Evolutionary conservation across 805 yeast genomes (phyloP), one percentile per base, ranked within the genome.

Genomic region (Nakazawaea ambrosiae): DNA sequence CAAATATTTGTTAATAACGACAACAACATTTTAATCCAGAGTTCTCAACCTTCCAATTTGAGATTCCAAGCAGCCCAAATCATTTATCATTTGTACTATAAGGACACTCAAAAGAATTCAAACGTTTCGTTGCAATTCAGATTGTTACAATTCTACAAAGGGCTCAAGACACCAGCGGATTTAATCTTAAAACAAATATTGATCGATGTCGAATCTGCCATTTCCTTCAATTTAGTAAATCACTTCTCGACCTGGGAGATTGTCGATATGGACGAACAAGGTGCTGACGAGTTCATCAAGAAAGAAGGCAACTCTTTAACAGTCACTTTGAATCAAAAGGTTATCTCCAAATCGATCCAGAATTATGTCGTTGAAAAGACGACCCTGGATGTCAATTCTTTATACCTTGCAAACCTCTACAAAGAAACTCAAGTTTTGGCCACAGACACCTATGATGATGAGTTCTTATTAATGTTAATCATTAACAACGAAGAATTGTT

Each of bases 211-310:
- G 97, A 90, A 55, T 49, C 73, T 0, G 57, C 58, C 3, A 48
- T 66, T 5, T 58, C 68, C 11, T 47, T 56, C 4, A 74, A 87
- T 6, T 87, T 95, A 94, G 64, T 81, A n/a, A 66, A 66, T 36
- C 54, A 64, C 26, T 76, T 83, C 4, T 59, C 66, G 24, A 62
- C 69, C 31, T 84, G 95, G 94, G 88, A 82, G 36, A 69, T 80
- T 35, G 50, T 52, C 30, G 65, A 67, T 53, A 73, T 54, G 30
- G 18, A 28, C 12, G 18, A 14, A 12, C 7, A 14, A 5, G 20
- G 8, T 5, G 23, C 11, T 9, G 24, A 19, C 19, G 15, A 18
- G 16, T 48, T 77, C 20, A 63, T 75, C 37, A 63, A 66, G 34
- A 63, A 63, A 42, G 65, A 67, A 46, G 61, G 60, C 48, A 41